Conservation (phyloP, 2,329 filamentous ascomycete species). For the Aspergillus glaucus region DNA sequence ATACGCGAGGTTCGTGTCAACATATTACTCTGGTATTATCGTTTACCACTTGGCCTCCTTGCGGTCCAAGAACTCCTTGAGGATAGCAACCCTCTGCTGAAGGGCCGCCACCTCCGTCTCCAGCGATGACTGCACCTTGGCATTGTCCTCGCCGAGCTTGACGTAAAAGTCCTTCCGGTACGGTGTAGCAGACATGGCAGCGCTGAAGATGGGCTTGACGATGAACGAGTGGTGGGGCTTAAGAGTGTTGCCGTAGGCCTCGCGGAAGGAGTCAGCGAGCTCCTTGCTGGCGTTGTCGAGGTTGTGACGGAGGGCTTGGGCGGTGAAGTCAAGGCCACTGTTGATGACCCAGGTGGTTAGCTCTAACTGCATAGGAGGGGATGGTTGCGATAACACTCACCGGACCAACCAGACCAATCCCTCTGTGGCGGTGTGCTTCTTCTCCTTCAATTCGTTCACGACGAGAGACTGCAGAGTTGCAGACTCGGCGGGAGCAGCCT, state of each 20-base stretch:
- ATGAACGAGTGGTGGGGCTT: conserved; percentile 88
- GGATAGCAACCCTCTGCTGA: conserved; percentile 69
- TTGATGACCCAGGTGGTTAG: conserved; percentile 4
- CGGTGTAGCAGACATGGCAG: conserved; percentile 87
- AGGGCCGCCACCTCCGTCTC: conserved; percentile 68
- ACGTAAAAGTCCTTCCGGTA: conserved; percentile 90
- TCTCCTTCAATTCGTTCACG: conserved; percentile 78
- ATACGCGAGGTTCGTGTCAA: not conserved
- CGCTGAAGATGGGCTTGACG: conserved; percentile 84
- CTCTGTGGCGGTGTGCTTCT: conserved; percentile 83
- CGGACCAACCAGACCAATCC: conserved; percentile 86
- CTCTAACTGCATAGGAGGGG: not conserved
- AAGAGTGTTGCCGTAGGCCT: conserved; percentile 76
- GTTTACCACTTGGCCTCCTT: conserved; percentile 46
- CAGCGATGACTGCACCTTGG: conserved; percentile 59
- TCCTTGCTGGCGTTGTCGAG: conserved; percentile 62
- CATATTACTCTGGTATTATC: not conserved
- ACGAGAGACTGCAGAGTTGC: conserved; percentile 78
- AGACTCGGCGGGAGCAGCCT: conserved; percentile 71
- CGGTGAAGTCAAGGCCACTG: conserved; percentile 91
- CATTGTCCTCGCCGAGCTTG: conserved; percentile 58
- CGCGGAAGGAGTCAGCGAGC: conserved; percentile 78
- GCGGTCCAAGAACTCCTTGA: conserved; percentile 57
- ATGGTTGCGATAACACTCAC: conserved; percentile 43
- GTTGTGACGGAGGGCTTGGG: conserved; percentile 74